These are phyloP conservation scores for Ensete glaucum DNA, from an alignment of 176 grass and related monocot species.

Conservation along the genomic window DNA sequence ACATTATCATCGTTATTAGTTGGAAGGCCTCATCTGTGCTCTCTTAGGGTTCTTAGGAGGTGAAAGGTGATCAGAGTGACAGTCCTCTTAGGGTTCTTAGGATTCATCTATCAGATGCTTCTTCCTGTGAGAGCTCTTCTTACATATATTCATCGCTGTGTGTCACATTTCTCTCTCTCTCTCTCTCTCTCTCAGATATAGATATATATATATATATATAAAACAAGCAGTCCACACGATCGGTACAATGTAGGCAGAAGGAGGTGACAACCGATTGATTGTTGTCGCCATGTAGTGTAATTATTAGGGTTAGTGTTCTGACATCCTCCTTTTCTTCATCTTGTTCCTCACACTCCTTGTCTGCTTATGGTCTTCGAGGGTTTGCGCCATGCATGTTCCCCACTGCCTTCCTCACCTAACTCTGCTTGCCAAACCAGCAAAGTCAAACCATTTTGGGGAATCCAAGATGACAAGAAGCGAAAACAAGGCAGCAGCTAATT, in stretches of 20 bases:
- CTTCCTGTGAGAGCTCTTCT: not conserved
- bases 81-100: no score
- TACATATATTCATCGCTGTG: not conserved
- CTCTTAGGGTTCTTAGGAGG: no score
- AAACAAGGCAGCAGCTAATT: not conserved
- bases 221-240: slow-evolving; percentile 22
- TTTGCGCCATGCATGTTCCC: slow-evolving; percentile 9
- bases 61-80: no score
- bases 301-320: slow-evolving; percentile 28
- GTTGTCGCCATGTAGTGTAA: slow-evolving; percentile 47
- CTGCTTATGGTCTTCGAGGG: slow-evolving; percentile 4
- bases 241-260: slow-evolving; percentile 25
- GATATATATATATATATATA: slow-evolving; percentile 5
- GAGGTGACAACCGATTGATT: slow-evolving; percentile 64
- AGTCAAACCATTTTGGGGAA: slow-evolving; percentile 11
- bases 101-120: no score
- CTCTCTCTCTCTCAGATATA: not conserved
- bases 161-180: not conserved
- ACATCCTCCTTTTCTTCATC: not conserved
- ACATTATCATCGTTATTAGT: no score
- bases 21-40: no score
- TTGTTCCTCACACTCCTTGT: not conserved
- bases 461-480: not conserved
- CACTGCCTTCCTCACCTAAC: slow-evolving; percentile 1
- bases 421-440: not conserved